Evolutionary conservation across 2,329 filamentous ascomycete genomes (phyloP).

Genomic region (Dryadomyces quercivorus): DNA sequence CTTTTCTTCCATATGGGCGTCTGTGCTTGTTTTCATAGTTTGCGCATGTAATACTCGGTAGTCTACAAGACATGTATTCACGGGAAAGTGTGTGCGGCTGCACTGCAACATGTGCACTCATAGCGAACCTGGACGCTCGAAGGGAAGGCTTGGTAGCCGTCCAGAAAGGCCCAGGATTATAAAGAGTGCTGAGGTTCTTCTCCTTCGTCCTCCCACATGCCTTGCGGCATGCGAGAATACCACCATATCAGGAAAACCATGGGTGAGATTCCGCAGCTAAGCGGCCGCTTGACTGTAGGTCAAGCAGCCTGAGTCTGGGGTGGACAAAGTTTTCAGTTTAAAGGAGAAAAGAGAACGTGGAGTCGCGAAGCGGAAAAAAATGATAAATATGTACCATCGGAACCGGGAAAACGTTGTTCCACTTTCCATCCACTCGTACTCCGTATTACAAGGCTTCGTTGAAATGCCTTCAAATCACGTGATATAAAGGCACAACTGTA

Average conservation of each 20-base stretch:
- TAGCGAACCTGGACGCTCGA: constrained; percentile 47
- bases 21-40: too few relatives aligned
- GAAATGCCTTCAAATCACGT: too few relatives aligned
- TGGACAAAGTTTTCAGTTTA: constrained; percentile 33
- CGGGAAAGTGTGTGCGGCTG: neutral
- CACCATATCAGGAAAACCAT: neutral
- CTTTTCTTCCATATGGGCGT: too few relatives aligned
- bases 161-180: constrained; percentile 37
- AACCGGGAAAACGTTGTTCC: too few relatives aligned
- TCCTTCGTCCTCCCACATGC: constrained; percentile 1
- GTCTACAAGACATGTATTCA: too few relatives aligned
- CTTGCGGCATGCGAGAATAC: neutral
- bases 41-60: too few relatives aligned
- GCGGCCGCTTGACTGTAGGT: constrained; percentile 11
- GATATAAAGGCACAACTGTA: too few relatives aligned
- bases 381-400: too few relatives aligned
- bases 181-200: constrained; percentile 31
- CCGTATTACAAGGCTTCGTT: too few relatives aligned
- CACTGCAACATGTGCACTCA: constrained; percentile 17
- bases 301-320: neutral
- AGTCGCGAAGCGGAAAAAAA: neutral
- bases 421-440: too few relatives aligned
- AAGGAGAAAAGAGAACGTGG: constrained; percentile 28
- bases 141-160: constrained; percentile 14
- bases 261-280: neutral